Conservation (phyloP, 2,329 filamentous ascomycete species). For the Colletotrichum falcatum region DNA sequence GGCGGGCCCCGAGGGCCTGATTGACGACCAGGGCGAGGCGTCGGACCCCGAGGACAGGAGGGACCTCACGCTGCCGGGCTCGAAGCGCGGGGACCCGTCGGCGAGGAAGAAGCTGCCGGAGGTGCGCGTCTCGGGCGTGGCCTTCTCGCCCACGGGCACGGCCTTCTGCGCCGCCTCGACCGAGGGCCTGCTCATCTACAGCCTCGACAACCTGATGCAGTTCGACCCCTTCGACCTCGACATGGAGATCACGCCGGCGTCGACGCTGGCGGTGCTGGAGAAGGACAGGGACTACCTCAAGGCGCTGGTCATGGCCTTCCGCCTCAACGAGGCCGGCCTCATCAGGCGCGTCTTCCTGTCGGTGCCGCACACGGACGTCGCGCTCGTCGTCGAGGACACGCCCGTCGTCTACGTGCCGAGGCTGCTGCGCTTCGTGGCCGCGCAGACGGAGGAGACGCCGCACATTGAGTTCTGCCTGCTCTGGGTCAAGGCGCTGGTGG, state of each 20-base stretch:
- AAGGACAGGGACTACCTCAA: slow-evolving; percentile 85
- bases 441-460: slow-evolving; percentile 88
- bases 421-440: slow-evolving; percentile 86
- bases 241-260: slow-evolving; percentile 90
- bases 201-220: slow-evolving; percentile 82
- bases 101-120: slow-evolving; percentile 81
- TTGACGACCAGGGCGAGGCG: slow-evolving; percentile 88
- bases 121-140: slow-evolving; percentile 85
- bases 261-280: slow-evolving; percentile 77
- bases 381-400: slow-evolving; percentile 81
- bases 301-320: slow-evolving; percentile 96
- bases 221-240: slow-evolving; percentile 98
- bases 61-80: slow-evolving; percentile 84
- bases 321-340: slow-evolving; percentile 86
- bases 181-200: slow-evolving; percentile 94
- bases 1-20: slow-evolving; percentile 84
- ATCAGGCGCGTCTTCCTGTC: slow-evolving; percentile 88
- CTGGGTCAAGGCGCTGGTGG: slow-evolving; percentile 88
- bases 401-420: slow-evolving; percentile 89
- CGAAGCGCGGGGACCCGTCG: slow-evolving; percentile 88
- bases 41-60: slow-evolving; percentile 89
- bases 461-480: slow-evolving; percentile 95
- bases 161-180: slow-evolving; percentile 96
- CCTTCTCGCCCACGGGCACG: slow-evolving; percentile 89
- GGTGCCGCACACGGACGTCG: slow-evolving; percentile 80